A percentile compares a stretch with the other conserved stretches of the same genome.
Conservation (phyloP, 345 rosid species). For the Eucalyptus viminalis region DNA sequence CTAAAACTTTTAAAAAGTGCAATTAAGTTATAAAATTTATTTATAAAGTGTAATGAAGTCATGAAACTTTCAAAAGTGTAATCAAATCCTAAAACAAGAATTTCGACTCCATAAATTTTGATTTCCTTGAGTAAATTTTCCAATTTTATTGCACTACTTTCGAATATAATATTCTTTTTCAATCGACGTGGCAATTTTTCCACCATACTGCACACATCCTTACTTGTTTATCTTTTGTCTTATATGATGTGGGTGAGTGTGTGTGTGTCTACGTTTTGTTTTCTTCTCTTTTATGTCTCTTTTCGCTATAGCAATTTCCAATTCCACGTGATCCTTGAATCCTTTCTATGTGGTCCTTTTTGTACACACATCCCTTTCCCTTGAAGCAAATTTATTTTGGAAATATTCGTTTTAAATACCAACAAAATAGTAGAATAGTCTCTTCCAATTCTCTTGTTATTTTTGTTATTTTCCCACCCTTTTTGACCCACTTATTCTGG, state of each 20-base stretch:
- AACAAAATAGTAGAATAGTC: background rate
- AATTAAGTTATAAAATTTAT: no score
- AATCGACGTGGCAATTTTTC: background rate
- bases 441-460: background rate
- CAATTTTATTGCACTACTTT: background rate
- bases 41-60: rapidly evolving
- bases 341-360: background rate
- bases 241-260: background rate
- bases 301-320: background rate
- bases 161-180: background rate
- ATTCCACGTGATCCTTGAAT: background rate
- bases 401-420: background rate
- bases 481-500: background rate
- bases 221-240: background rate
- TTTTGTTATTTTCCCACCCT: background rate
- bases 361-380: background rate
- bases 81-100: background rate
- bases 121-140: background rate
- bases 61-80: rapidly evolving
- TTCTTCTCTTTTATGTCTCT: background rate
- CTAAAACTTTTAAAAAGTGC: no score
- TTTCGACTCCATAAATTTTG: background rate
- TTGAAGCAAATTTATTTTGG: background rate
- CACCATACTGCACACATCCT: background rate
- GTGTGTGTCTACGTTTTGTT: background rate